Evolutionary conservation across 257 asterid genomes (phyloP).

Genomic region (Ocimum tenuiflorum): DNA sequence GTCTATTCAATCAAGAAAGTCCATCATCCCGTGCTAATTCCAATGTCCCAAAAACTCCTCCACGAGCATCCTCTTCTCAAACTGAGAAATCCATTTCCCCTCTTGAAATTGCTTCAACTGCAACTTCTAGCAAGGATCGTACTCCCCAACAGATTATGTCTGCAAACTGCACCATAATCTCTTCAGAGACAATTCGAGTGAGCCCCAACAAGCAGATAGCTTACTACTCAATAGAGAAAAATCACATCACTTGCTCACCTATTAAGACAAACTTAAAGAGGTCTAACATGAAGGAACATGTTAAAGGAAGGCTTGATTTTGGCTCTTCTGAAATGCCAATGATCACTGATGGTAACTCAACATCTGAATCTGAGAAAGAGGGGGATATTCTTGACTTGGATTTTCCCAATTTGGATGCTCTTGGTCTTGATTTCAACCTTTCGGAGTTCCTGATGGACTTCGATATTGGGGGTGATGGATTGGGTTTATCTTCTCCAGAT

Average conservation of each 20-base stretch:
- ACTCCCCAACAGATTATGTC: conserved; percentile 52
- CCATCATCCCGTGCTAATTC: conserved; percentile 52
- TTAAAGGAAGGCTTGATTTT: conserved; percentile 80
- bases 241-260: conserved; percentile 66
- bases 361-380: conserved; percentile 62
- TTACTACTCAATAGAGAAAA: conserved; percentile 71
- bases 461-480: conserved; percentile 33
- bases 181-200: conserved; percentile 71
- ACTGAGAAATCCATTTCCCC: conserved; percentile 55
- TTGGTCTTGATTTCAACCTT: conserved; percentile 54
- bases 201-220: conserved; percentile 74
- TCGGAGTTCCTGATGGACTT: conserved; percentile 43
- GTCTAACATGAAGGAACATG: conserved; percentile 54
- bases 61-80: conserved; percentile 55
- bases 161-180: conserved; percentile 66
- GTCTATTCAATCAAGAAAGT: conserved; percentile 62
- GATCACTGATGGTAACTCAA: conserved; percentile 38
- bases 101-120: conserved; percentile 37
- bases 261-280: conserved; percentile 43
- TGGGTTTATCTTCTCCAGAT: conserved; percentile 39
- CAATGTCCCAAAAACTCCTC: conserved; percentile 78
- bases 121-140: conserved; percentile 36
- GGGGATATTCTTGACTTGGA: conserved; percentile 64
- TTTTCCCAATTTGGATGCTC: conserved; percentile 55
- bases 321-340: conserved; percentile 49